Base-by-base conservation (phyloP, 2,329 filamentous ascomycete genomes). In the Aspergillus ruber region DNA sequence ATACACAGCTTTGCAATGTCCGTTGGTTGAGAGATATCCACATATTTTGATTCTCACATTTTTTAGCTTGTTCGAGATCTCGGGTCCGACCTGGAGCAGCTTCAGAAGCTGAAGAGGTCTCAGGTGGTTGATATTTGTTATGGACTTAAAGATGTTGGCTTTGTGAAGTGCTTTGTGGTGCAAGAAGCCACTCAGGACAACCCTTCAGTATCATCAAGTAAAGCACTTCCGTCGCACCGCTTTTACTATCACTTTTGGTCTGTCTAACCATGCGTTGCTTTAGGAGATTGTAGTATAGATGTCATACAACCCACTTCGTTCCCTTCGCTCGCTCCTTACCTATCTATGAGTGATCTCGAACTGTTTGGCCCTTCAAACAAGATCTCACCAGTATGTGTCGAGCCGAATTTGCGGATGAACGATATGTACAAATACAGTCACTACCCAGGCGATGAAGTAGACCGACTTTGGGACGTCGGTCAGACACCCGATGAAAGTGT, bases 211-310 rank as follows among this genome's bases (percentile, higher is more conserved):
- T 42, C 6, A 25, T 42, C 13, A 42, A 12, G 40, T 42, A 42
- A 42, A 13, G 40, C 40, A 42, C 21, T 42, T 42, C 10, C 5
- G 13, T 41, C 6, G 6, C 6, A 15, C 21, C 7, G 21, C 15
- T 42, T 12, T 42, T 25, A 42, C 7, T 42, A 29, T 42, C 5
- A 42, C 25, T 29, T 9, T 42, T 18, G 40, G 4, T 29, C 40
- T 42, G 6, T n/a, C 25, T 42, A 25, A 42, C 40, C 40, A 42
- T 29, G 8, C 1, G 7, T 42, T 42, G 20, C 10, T 42, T 29
- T 42, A 42, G 40, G 40, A 42, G 3, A 42, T 12, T 42, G 40
- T 42, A 27, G 27, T 42, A 42, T 12, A 42, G 21, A 42, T 42
- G 40, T 18, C 40, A 25, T 12, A 18, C 40, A n/a, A n/a, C 20